Evolutionary conservation across 306 rosid species (phyloP).

Genomic region (Vigna trinervia): DNA sequence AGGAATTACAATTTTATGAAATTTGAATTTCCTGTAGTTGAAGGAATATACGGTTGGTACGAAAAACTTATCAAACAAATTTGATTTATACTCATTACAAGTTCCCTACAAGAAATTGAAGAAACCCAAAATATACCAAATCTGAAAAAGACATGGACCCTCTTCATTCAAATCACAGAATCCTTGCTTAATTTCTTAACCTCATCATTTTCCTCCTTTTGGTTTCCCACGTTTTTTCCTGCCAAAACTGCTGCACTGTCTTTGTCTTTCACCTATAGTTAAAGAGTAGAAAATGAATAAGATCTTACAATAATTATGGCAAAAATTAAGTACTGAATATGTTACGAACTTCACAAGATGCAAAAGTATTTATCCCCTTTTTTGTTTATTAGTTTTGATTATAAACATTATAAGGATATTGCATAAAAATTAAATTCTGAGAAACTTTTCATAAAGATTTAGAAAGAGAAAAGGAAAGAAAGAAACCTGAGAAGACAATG

Average conservation of each 20-base stretch:
- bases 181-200: slow-evolving; percentile 76
- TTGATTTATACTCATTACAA: slow-evolving; percentile 57
- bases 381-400: no score
- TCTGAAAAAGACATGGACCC: slow-evolving; percentile 25
- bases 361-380: no score
- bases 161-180: slow-evolving; percentile 67
- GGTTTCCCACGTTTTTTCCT: slow-evolving; percentile 63
- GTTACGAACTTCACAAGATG: no score
- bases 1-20: slow-evolving; percentile 31
- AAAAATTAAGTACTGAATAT: no score
- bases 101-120: slow-evolving; percentile 39
- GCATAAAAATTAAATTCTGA: neutral
- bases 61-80: slow-evolving; percentile 47
- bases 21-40: slow-evolving; percentile 27
- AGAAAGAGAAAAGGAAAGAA: neutral
- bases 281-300: neutral
- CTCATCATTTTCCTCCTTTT: slow-evolving; percentile 76
- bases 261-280: slow-evolving; percentile 69
- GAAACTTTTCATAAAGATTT: neutral
- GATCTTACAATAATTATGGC: neutral
- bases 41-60: slow-evolving; percentile 22
- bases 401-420: neutral
- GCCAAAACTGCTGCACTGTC: slow-evolving; percentile 67
- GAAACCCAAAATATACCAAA: slow-evolving; percentile 41
- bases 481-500: slow-evolving; percentile 69